phyloP scores from a whole-genome alignment of 352 stramenopile genomes.

The Plasmopara viticola region DNA sequence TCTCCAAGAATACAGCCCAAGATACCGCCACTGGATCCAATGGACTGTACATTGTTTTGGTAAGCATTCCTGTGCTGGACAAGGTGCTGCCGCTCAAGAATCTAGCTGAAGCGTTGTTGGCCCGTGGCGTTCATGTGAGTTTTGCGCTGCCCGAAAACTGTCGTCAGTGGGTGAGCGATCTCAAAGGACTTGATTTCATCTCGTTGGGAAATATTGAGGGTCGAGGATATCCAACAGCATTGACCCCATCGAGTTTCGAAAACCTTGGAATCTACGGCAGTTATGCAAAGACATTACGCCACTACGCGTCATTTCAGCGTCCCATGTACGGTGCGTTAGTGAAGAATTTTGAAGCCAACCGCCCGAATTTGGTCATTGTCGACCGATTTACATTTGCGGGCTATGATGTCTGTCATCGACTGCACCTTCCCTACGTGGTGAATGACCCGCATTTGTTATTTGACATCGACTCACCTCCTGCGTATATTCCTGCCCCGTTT shows the following conservation, averaged over 20 bases:
- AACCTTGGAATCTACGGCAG: slow-evolving; percentile 50
- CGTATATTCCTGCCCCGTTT: slow-evolving; percentile 75
- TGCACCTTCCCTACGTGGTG: slow-evolving; percentile 71
- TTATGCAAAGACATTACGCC: slow-evolving; percentile 56
- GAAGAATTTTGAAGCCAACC: slow-evolving; percentile 58
- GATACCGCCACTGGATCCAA: slow-evolving; percentile 3
- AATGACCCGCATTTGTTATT: slow-evolving; percentile 76
- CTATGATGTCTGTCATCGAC: slow-evolving; percentile 54
- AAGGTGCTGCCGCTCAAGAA: slow-evolving; percentile 79
- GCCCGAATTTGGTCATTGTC: slow-evolving; percentile 59
- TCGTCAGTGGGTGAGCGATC: slow-evolving; percentile 68
- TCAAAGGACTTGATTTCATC: slow-evolving; percentile 76
- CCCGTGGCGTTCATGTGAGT: slow-evolving; percentile 66
- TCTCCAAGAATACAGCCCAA: slow-evolving; percentile 11
- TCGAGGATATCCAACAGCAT: slow-evolving; percentile 25
- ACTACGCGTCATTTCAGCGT: slow-evolving; percentile 73
- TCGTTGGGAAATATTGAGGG: slow-evolving; percentile 57
- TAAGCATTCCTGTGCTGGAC: slow-evolving; percentile 80
- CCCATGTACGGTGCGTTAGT: slow-evolving; percentile 64
- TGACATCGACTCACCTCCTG: slow-evolving; percentile 79
- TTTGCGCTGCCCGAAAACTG: slow-evolving; percentile 79
- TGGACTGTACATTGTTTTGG: slow-evolving; percentile 74
- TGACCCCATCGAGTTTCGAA: slow-evolving; percentile 31
- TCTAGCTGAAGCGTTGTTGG: slow-evolving; percentile 63
- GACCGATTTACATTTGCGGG: slow-evolving; percentile 82